Evolutionary conservation across 2,329 filamentous ascomycete genomes (phyloP).

Genomic region (Cercospora citrullina): DNA sequence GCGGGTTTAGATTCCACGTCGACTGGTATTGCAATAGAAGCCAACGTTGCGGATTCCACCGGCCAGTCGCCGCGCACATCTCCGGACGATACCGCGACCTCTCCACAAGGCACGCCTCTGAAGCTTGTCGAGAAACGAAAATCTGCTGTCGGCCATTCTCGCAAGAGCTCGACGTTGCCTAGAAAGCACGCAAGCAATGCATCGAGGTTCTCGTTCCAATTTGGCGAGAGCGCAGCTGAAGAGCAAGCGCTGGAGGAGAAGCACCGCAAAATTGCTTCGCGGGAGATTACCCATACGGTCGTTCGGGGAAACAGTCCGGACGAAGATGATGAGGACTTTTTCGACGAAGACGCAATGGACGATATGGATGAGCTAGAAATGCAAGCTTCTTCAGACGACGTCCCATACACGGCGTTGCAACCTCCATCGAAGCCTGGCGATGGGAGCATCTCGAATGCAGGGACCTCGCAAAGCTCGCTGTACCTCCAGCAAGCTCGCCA

Average conservation of each 20-base stretch:
- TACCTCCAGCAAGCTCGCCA: slow-evolving; percentile 29
- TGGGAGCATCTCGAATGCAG: slow-evolving; percentile 4
- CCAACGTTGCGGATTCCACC: neutral
- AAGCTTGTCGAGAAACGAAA: slow-evolving; percentile 36
- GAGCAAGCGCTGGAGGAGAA: slow-evolving; percentile 72
- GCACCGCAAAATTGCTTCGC: slow-evolving; percentile 45
- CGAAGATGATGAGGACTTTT: slow-evolving; percentile 40
- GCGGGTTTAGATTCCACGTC: slow-evolving; percentile 1
- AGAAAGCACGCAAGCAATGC: slow-evolving; percentile 63
- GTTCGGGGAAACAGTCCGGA: slow-evolving; percentile 25
- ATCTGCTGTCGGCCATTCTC: slow-evolving; percentile 36
- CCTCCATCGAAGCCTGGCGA: slow-evolving; percentile 15
- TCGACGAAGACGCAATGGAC: slow-evolving; percentile 46
- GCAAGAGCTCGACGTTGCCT: slow-evolving; percentile 34
- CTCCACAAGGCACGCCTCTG: slow-evolving; percentile 17
- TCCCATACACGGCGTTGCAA: neutral
- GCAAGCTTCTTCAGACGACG: slow-evolving; percentile 19
- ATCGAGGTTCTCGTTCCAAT: slow-evolving; percentile 79
- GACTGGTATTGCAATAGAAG: neutral
- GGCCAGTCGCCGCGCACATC: neutral
- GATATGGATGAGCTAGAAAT: slow-evolving; percentile 51
- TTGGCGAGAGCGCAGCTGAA: slow-evolving; percentile 64
- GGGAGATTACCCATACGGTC: slow-evolving; percentile 17
- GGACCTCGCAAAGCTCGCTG: slow-evolving; percentile 21
- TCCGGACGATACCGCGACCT: slow-evolving; percentile 17